Evolutionary conservation across 805 yeast species (phyloP).

Genomic region (Zygosaccharomyces bisporus): DNA sequence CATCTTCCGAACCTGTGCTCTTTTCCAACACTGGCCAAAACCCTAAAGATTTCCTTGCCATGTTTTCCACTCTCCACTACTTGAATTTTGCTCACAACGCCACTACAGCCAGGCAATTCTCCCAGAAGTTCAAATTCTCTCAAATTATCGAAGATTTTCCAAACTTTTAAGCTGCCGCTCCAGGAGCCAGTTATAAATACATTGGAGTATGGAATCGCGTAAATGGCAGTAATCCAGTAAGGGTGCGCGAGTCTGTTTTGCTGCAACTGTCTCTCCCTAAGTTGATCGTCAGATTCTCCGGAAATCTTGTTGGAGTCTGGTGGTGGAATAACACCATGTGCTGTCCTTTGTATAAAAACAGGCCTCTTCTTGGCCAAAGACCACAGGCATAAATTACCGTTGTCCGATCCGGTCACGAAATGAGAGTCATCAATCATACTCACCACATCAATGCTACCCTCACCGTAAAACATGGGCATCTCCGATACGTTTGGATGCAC

Average conservation of each 20-base stretch:
- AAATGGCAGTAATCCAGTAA: constrained; percentile 76
- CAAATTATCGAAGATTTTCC: constrained; percentile 67
- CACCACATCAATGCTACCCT: constrained; percentile 89
- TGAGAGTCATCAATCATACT: constrained; percentile 89
- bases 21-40: constrained; percentile 69
- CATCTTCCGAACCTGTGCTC: constrained; percentile 91
- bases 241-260: constrained; percentile 53
- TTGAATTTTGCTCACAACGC: constrained; percentile 65
- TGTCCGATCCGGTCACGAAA: constrained; percentile 93
- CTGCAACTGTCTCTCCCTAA: constrained; percentile 54
- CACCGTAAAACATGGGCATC: constrained; percentile 49
- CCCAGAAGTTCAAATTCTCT: constrained; percentile 59
- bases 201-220: constrained; percentile 82
- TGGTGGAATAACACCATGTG: constrained; percentile 68
- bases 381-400: constrained; percentile 90
- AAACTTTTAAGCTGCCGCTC: constrained; percentile 70
- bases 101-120: constrained; percentile 55
- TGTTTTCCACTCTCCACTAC: constrained; percentile 51
- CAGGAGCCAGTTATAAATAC: constrained; percentile 85
- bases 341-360: constrained; percentile 56
- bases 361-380: constrained; percentile 88
- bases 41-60: constrained; percentile 48
- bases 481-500: constrained; percentile 32
- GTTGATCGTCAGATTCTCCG: constrained; percentile 42
- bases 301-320: constrained; percentile 52